Percentiles rank a stretch among this genome's conserved stretches.
phyloP scores from a whole-genome alignment of 768 basidiomycete genomes.

The Tricholoma hemisulphureum region DNA sequence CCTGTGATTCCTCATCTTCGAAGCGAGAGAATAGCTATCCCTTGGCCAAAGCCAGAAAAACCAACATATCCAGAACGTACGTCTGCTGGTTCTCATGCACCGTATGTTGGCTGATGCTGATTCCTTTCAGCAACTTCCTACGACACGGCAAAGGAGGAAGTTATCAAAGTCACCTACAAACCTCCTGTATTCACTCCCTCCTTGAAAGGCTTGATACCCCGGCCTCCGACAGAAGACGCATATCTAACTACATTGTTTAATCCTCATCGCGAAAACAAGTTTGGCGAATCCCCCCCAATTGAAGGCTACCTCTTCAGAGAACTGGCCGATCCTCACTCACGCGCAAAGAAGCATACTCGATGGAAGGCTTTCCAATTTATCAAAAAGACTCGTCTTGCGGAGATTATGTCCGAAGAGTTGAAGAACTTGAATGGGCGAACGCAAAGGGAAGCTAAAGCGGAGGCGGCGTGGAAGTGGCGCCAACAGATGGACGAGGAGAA shows the following conservation, averaged over 20 bases:
- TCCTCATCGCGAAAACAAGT: conserved; percentile 40
- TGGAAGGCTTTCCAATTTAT: conserved; percentile 60
- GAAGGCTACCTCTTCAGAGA: conserved; percentile 68
- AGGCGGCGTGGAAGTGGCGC: conserved; percentile 75
- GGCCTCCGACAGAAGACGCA: conserved; percentile 50
- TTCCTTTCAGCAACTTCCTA: conserved; percentile 48
- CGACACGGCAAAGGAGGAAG: conserved; percentile 63
- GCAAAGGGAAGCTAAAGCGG: conserved; percentile 61
- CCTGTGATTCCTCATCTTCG: conserved; percentile 52
- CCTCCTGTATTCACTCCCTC: conserved; percentile 51
- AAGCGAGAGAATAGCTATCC: conserved; percentile 47
- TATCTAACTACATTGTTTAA: conserved; percentile 61
- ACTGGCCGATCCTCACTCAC: conserved; percentile 77
- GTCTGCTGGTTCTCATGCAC: conserved; percentile 11
- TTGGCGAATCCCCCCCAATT: conserved; percentile 56
- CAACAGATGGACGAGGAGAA: conserved; percentile 55
- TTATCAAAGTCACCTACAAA: conserved; percentile 68
- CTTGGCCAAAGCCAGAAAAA: conserved; percentile 64
- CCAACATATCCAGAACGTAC: conserved; percentile 44
- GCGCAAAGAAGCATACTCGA: conserved; percentile 76
- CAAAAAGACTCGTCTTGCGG: conserved; percentile 48
- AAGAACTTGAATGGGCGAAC: conserved; percentile 59
- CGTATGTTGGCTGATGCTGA: not conserved
- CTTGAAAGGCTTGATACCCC: conserved; percentile 35
- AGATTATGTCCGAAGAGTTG: conserved; percentile 54